These are phyloP conservation scores for Cucumis sativus DNA, from an alignment of 306 rosid genomes.

Conservation along the genomic window DNA sequence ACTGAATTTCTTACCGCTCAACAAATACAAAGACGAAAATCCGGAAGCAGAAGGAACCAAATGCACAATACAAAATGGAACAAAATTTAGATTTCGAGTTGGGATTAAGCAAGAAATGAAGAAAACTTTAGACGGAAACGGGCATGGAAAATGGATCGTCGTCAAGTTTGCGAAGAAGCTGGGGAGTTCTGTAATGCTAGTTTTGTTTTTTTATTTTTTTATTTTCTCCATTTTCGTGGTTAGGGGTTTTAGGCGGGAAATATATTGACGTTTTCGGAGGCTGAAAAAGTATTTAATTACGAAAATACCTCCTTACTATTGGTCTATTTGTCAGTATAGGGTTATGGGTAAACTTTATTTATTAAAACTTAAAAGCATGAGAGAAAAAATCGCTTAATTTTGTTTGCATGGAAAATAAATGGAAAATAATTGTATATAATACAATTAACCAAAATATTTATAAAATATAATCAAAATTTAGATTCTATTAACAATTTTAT, in stretches of 20 bases:
- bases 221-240: not conserved
- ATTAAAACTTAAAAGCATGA: no score
- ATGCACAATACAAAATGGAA: not conserved
- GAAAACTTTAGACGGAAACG: not conserved
- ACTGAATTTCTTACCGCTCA: not conserved
- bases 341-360: not conserved
- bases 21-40: not conserved
- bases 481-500: no score
- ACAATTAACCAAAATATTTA: no score
- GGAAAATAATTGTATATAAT: no score
- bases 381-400: no score
- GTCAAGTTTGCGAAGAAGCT: not conserved
- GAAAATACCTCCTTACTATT: not conserved
- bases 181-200: not conserved
- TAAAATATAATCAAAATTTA: no score
- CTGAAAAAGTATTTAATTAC: not conserved
- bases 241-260: constrained; percentile 6
- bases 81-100: not conserved
- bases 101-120: not conserved
- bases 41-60: not conserved
- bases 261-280: not conserved
- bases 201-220: not conserved
- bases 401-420: no score
- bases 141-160: constrained; percentile 1
- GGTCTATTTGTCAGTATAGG: not conserved